These are phyloP conservation scores for Bromus sterilis DNA, from an alignment of 176 grass and related monocot species.

Conservation along the genomic window DNA sequence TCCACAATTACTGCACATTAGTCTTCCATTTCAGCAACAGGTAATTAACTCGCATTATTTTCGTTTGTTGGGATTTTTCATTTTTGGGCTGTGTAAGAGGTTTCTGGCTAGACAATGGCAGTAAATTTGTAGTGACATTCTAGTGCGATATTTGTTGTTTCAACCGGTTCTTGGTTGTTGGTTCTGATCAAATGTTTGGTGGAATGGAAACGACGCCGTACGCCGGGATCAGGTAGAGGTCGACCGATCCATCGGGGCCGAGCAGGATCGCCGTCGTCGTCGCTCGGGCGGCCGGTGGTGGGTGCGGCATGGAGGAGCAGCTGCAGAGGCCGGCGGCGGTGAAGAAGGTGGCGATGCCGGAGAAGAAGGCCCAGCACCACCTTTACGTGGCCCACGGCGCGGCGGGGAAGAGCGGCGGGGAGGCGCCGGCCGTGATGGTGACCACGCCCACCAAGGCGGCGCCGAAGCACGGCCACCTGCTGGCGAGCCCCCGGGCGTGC, in stretches of 20 bases:
- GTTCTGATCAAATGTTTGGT: background rate
- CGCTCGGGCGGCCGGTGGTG: background rate
- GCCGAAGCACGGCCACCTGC: background rate
- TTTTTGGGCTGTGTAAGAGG: background rate
- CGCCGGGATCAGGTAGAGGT: background rate
- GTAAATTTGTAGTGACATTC: background rate
- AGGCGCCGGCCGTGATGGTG: slow-evolving; percentile 17
- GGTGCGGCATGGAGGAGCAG: slow-evolving; percentile 28
- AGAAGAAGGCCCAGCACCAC: slow-evolving; percentile 14
- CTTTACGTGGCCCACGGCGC: slow-evolving; percentile 9
- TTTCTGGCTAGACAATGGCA: background rate
- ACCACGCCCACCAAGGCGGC: slow-evolving; percentile 31
- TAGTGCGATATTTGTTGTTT: background rate
- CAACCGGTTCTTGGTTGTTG: background rate
- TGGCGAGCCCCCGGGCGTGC: slow-evolving; percentile 40
- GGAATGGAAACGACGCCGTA: too few relatives aligned
- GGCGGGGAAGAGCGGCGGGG: background rate
- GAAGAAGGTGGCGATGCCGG: slow-evolving; percentile 22
- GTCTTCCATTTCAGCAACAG: slow-evolving; percentile 1
- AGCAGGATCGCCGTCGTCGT: background rate
- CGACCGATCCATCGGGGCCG: background rate
- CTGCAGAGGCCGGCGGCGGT: background rate
- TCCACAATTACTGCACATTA: slow-evolving; percentile 4
- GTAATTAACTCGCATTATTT: background rate
- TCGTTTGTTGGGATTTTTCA: background rate